phyloP scores from a whole-genome alignment of 1,139 yeast species.

The Blastobotrys apis region DNA sequence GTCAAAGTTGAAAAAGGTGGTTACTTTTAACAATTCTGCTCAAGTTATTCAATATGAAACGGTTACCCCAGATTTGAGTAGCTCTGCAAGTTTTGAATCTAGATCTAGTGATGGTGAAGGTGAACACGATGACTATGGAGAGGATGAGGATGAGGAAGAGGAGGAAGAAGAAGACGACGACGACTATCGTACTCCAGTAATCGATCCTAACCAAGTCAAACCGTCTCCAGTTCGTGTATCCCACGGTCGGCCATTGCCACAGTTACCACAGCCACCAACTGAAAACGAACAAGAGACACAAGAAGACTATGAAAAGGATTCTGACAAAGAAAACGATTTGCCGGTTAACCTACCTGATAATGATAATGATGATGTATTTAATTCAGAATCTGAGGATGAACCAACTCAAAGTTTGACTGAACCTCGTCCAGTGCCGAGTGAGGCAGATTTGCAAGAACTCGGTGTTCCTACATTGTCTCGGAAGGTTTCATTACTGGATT shows the following conservation, averaged over 20 bases:
- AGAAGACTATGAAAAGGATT: not conserved
- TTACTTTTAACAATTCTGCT: constrained; percentile 35
- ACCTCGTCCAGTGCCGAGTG: constrained; percentile 7
- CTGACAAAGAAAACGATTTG: constrained; percentile 4
- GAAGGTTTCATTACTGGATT: constrained; percentile 34
- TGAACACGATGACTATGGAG: not conserved
- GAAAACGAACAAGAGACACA: not conserved
- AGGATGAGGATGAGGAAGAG: constrained; percentile 1
- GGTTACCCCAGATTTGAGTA: constrained; percentile 38
- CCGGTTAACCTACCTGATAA: not conserved
- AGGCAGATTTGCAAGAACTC: constrained; percentile 7
- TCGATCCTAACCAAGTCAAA: constrained; percentile 17
- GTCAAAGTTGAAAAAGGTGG: constrained; percentile 30
- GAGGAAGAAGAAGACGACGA: constrained; percentile 7
- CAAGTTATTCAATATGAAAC: constrained; percentile 43
- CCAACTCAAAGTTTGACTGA: constrained; percentile 2
- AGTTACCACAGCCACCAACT: constrained; percentile 14
- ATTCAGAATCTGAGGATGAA: constrained; percentile 2
- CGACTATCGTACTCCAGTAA: constrained; percentile 10
- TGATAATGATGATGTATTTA: not conserved
- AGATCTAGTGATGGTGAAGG: constrained; percentile 8
- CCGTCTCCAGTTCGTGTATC: constrained; percentile 13
- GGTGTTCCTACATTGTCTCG: constrained; percentile 22
- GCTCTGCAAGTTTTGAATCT: constrained; percentile 15
- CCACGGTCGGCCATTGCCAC: constrained; percentile 27